A percentile compares a stretch with the other conserved stretches of the same genome.
Conservation (phyloP, 2,329 filamentous ascomycete species). For the Gyromitra esculenta region DNA sequence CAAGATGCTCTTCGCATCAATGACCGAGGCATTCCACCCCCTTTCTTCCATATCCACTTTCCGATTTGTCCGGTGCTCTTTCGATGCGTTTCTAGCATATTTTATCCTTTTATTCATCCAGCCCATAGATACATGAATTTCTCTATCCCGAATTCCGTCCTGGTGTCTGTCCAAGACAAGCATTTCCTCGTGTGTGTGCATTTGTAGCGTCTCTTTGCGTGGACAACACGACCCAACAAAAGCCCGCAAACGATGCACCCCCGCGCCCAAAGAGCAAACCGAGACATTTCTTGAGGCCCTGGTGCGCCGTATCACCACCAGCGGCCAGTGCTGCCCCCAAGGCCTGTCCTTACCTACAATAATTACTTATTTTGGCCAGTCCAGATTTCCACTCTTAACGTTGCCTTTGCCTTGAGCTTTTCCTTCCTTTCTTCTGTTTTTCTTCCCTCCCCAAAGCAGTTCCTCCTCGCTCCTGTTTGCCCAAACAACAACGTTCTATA, state of each 20-base stretch:
- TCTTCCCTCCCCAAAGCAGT: slow-evolving; percentile 42
- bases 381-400: slow-evolving; percentile 49
- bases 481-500: slow-evolving; percentile 39
- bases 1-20: slow-evolving; percentile 44
- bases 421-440: slow-evolving; percentile 49
- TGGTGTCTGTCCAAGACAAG: slow-evolving; percentile 42
- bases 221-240: slow-evolving; percentile 42
- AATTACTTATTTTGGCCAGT: slow-evolving; percentile 50
- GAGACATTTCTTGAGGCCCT: slow-evolving; percentile 48
- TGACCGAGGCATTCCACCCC: slow-evolving; percentile 46
- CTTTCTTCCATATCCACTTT: slow-evolving; percentile 40
- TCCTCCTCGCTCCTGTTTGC: slow-evolving; percentile 41
- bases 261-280: slow-evolving; percentile 50
- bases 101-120: slow-evolving; percentile 47
- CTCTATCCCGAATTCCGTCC: slow-evolving; percentile 36
- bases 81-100: slow-evolving; percentile 29
- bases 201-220: slow-evolving; percentile 44
- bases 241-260: slow-evolving; percentile 48
- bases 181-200: slow-evolving; percentile 35
- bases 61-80: slow-evolving; percentile 36
- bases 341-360: slow-evolving; percentile 43
- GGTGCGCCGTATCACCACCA: slow-evolving; percentile 46
- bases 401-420: slow-evolving; percentile 48
- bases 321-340: slow-evolving; percentile 42
- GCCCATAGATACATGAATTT: slow-evolving; percentile 24